Evolutionary conservation across 78 protist species (phyloP).

Genomic region (Dictyostelium discoideum): DNA sequence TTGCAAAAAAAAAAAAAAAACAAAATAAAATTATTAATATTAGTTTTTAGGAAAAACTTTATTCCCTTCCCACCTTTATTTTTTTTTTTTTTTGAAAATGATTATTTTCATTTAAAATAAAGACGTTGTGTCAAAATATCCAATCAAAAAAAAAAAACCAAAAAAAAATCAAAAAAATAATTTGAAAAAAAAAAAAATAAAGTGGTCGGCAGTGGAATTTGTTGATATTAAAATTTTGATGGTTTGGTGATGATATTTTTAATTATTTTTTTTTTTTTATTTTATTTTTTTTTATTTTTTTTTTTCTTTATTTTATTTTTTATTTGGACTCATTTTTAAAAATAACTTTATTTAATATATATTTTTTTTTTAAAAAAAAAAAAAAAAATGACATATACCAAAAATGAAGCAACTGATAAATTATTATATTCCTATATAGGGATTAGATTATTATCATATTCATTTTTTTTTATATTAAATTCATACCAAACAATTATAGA

Average conservation of each 20-base stretch:
- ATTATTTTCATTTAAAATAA: no score
- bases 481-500: neutral
- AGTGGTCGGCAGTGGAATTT: neutral
- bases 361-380: no score
- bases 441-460: neutral
- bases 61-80: neutral
- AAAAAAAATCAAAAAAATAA: no score
- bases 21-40: no score
- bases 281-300: no score
- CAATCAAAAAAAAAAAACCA: neutral
- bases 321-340: no score
- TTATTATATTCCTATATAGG: neutral
- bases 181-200: no score
- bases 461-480: neutral
- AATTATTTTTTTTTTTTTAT: no score
- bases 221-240: neutral
- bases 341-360: neutral
- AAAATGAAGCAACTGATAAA: neutral
- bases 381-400: neutral
- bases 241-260: neutral
- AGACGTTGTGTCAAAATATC: neutral
- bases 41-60: no score
- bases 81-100: no score
- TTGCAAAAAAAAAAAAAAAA: no score
- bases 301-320: no score